A percentile compares a stretch with the other conserved stretches of the same genome.
These are phyloP conservation scores for Stachybotrys elegans DNA, from an alignment of 2,329 filamentous ascomycete species.

Conservation along the genomic window DNA sequence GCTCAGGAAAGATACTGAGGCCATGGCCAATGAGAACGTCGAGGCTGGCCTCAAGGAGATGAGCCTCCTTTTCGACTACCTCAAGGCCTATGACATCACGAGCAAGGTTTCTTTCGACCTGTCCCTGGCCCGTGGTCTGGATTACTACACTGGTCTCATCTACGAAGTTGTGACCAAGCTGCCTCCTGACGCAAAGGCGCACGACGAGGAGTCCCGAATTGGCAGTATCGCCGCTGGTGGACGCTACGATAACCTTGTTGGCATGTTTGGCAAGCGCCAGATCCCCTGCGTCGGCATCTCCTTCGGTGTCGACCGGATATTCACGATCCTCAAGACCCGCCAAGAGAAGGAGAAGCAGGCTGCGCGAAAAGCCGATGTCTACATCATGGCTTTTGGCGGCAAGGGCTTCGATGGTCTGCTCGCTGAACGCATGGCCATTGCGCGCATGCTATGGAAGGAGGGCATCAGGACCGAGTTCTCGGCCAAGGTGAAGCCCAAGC, in stretches of 20 bases:
- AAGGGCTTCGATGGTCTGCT: constrained; percentile 78
- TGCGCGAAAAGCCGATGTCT: constrained; percentile 57
- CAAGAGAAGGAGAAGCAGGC: constrained; percentile 52
- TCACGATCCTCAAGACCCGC: constrained; percentile 80
- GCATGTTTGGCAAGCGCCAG: constrained; percentile 86
- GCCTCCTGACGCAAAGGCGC: constrained; percentile 51
- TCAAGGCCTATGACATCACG: constrained; percentile 69
- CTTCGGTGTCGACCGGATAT: constrained; percentile 93
- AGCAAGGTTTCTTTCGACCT: constrained; percentile 83
- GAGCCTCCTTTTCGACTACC: constrained; percentile 73
- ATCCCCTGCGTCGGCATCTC: constrained; percentile 67
- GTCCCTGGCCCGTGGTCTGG: constrained; percentile 82
- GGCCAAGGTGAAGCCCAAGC: constrained; percentile 86
- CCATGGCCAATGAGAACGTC: constrained; percentile 68
- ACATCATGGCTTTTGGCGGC: constrained; percentile 90
- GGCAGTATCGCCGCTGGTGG: constrained; percentile 87
- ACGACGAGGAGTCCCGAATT: constrained; percentile 51
- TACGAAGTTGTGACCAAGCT: constrained; percentile 85
- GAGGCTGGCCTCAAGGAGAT: constrained; percentile 79
- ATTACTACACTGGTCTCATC: constrained; percentile 88
- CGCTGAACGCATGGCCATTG: constrained; percentile 78
- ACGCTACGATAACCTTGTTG: constrained; percentile 87
- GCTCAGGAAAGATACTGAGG: constrained; percentile 60
- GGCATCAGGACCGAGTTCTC: constrained; percentile 89
- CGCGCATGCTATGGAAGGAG: constrained; percentile 73